Evolutionary conservation across 768 basidiomycete genomes (phyloP), one percentile per base, ranked within the genome.

Genomic region (Clathrus columnatus): DNA sequence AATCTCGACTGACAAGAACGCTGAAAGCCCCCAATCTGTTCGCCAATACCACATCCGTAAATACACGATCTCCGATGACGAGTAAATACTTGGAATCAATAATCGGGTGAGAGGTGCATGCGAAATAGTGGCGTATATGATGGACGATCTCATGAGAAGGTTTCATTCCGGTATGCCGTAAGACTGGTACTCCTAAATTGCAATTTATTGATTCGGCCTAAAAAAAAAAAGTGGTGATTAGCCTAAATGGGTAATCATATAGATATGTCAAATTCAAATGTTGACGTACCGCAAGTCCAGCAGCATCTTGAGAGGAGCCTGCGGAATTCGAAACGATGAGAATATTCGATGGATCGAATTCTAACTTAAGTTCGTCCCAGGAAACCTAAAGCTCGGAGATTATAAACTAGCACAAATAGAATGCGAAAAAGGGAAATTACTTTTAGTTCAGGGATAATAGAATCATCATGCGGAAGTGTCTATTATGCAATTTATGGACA

Each of bases 241-340:
- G 21, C 20, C 28, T 20, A 46, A 41, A 17, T 16, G 24, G 6
- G 27, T 20, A 27, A 52, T 7, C 14, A 28, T 32, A 29, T 17
- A 18, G 4, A n/a, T 23, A 14, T 26, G 32, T 10, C n/a, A 20
- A 57, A 41, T 21, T 54, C 24, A 46, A 28, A 50, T 7, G 48
- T 48, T 44, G 21, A 57, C 48, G 73, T 60, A 91, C 94, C 69
- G 93, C 88, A 45, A 97, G 78, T 14, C 82, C 82, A 18, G 84
- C 87, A 0, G 84, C 73, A 60, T 91, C 90, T 54, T 83, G 75
- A 55, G 73, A 77, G 23, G 90, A 87, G 1, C 95, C 94, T 0
- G 91, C 91, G 18, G 94, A 93, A 66, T 99, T 99, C 68, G 89
- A 91, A 29, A 98, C 94, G 46, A 98, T 81, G 58, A 99, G 72